These are phyloP conservation scores for Cystobasidium slooffiae DNA, from an alignment of 1,284 basidiomycete species.

Conservation along the genomic window DNA sequence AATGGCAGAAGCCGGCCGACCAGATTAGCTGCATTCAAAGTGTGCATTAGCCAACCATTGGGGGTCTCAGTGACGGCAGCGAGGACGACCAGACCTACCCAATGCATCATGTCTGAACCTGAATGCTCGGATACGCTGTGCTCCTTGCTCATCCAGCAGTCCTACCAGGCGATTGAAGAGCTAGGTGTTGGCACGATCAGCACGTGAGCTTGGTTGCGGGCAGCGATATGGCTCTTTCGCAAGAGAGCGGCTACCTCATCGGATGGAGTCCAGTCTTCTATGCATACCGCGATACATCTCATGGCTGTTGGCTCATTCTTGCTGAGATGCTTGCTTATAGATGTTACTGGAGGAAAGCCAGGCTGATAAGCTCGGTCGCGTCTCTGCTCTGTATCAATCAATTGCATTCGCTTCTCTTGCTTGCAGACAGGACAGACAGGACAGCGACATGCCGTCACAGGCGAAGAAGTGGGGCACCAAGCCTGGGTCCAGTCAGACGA, in stretches of 20 bases:
- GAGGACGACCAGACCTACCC: too few species aligned
- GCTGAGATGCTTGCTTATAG: neutral
- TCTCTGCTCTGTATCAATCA: neutral
- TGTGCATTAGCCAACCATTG: neutral
- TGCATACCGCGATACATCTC: constrained; percentile 25
- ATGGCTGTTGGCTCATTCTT: neutral
- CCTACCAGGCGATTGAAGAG: constrained; percentile 21
- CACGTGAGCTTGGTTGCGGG: constrained; percentile 10
- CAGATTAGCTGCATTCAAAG: constrained; percentile 7
- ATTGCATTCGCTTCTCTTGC: neutral
- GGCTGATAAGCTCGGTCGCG: neutral
- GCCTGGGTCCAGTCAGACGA: constrained; percentile 10
- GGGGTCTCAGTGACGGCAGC: too few species aligned
- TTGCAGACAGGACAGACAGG: too few species aligned
- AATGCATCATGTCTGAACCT: constrained; percentile 23
- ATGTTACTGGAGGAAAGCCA: neutral
- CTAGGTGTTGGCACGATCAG: constrained; percentile 1
- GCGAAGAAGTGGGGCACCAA: neutral
- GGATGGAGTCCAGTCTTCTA: constrained; percentile 27
- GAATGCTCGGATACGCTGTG: constrained; percentile 22
- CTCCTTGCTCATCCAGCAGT: constrained; percentile 8
- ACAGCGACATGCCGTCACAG: neutral
- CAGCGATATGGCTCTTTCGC: neutral
- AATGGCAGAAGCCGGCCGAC: constrained; percentile 24
- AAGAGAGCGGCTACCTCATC: constrained; percentile 11